Evolutionary conservation across 805 yeast genomes (phyloP).

Genomic region (Hemisphaericaspora nanyangensis): DNA sequence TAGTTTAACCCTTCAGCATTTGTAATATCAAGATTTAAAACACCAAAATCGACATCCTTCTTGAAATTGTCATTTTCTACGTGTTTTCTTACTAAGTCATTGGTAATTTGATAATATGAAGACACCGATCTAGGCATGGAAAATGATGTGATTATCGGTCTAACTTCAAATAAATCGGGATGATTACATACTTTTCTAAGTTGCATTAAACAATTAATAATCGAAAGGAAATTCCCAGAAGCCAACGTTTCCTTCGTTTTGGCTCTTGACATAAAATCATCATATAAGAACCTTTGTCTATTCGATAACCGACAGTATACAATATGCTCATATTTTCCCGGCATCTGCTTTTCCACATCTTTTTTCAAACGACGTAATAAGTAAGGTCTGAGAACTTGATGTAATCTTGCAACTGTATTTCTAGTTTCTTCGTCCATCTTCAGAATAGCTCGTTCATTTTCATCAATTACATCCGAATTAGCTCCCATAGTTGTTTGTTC

Average conservation of each 20-base stretch:
- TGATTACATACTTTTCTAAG: conserved; percentile 94
- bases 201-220: conserved; percentile 97
- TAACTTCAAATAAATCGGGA: conserved; percentile 92
- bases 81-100: conserved; percentile 26
- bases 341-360: conserved; percentile 99
- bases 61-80: conserved; percentile 14
- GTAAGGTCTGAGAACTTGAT: conserved; percentile 91
- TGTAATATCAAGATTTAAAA: conserved; percentile 59
- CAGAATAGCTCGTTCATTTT: conserved; percentile 31
- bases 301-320: conserved; percentile 89
- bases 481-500: conserved; percentile 58
- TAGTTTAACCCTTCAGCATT: conserved; percentile 42
- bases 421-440: conserved; percentile 71
- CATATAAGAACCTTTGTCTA: conserved; percentile 86
- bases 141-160: conserved; percentile 91
- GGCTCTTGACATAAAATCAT: conserved; percentile 96
- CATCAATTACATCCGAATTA: conserved; percentile 42
- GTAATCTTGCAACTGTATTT: conserved; percentile 81
- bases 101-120: conserved; percentile 42
- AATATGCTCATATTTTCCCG: conserved; percentile 93
- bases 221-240: conserved; percentile 90
- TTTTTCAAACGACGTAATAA: conserved; percentile 85
- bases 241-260: conserved; percentile 91
- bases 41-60: conserved; percentile 43
- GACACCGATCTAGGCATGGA: conserved; percentile 66